phyloP scores from a whole-genome alignment of 257 asterid genomes.

The Knoxia roxburghii region DNA sequence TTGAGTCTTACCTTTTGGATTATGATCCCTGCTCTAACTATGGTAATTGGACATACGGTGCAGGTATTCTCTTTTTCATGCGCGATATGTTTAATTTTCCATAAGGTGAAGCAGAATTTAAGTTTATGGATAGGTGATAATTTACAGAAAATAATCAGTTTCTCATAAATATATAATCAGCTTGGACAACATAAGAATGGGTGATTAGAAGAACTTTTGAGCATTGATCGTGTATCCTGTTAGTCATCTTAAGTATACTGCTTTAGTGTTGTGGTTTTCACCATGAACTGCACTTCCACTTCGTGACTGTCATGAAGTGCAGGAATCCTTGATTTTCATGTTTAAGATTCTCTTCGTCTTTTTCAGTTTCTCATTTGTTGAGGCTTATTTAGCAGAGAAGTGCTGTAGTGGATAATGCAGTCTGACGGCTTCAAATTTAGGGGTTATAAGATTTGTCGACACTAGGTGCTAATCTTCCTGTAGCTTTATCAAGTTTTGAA shows the following conservation, averaged over 20 bases:
- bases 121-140: too few relatives aligned
- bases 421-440: not conserved
- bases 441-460: not conserved
- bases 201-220: not conserved
- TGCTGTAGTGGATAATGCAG: not conserved
- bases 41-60: slow-evolving; percentile 97
- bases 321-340: not conserved
- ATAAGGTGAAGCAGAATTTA: not conserved
- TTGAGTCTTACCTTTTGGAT: slow-evolving; percentile 87
- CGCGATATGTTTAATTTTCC: not conserved
- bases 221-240: not conserved
- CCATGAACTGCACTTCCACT: not conserved
- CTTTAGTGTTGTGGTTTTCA: not conserved
- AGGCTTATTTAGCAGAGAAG: not conserved
- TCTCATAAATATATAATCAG: too few relatives aligned
- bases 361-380: not conserved
- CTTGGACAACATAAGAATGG: not conserved
- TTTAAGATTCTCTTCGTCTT: not conserved
- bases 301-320: not conserved
- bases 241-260: not conserved
- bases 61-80: slow-evolving; percentile 46
- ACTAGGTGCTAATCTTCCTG: not conserved
- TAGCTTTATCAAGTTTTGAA: not conserved
- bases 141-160: too few relatives aligned
- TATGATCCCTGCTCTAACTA: slow-evolving; percentile 96